Percentiles rank a stretch among this genome's conserved stretches.
Evolutionary conservation across 2,329 filamentous ascomycete genomes (phyloP).

Genomic region (Neonectria ditissima): DNA sequence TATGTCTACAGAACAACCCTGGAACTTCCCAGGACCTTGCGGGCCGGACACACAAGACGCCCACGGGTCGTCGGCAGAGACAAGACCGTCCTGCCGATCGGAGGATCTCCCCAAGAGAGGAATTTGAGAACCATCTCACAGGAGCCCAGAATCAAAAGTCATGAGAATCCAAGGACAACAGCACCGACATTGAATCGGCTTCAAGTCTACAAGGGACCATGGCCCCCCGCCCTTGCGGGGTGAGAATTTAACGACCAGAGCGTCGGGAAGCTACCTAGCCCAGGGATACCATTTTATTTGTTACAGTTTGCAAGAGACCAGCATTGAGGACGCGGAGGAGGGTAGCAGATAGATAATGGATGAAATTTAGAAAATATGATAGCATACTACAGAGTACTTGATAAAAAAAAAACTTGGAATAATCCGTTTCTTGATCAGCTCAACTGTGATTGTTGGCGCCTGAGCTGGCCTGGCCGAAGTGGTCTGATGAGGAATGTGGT

Average conservation of each 20-base stretch:
- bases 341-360: constrained; percentile 41
- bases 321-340: constrained; percentile 41
- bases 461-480: neutral
- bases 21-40: constrained; percentile 37
- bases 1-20: constrained; percentile 41
- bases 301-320: constrained; percentile 36
- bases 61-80: constrained; percentile 37
- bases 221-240: constrained; percentile 23
- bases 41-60: constrained; percentile 32
- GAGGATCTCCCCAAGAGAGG: constrained; percentile 32
- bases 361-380: neutral
- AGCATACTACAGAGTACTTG: too few species aligned
- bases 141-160: constrained; percentile 36
- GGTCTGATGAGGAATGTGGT: constrained; percentile 2
- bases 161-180: constrained; percentile 34
- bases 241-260: constrained; percentile 29
- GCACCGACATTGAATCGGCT: constrained; percentile 22
- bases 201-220: constrained; percentile 32
- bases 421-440: neutral
- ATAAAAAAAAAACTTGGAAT: too few species aligned
- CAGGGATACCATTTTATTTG: constrained; percentile 18
- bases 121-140: constrained; percentile 34
- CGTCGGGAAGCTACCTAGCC: constrained; percentile 33
- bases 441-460: neutral
- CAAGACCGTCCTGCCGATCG: constrained; percentile 31